Conservation (phyloP, 495 filamentous ascomycete species). For the Aspergillus ostianus region DNA sequence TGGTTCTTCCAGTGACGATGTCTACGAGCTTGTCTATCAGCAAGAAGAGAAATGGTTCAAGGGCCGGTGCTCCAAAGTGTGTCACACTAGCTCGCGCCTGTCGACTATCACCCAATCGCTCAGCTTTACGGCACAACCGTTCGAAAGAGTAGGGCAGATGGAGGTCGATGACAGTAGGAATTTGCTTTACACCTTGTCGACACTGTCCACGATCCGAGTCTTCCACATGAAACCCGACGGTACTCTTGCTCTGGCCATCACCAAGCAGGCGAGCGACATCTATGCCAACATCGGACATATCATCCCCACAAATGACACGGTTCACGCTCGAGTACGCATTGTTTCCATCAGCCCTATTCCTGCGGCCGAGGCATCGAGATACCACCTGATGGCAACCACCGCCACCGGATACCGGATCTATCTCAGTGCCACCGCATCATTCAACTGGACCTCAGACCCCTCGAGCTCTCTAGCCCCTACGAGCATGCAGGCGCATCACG, state of each 20-base stretch:
- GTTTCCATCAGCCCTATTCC: slow-evolving; percentile 83
- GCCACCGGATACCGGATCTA: slow-evolving; percentile 88
- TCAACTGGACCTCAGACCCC: slow-evolving; percentile 59
- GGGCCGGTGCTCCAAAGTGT: slow-evolving; percentile 74
- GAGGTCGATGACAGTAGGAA: slow-evolving; percentile 83
- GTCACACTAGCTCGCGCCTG: slow-evolving; percentile 79
- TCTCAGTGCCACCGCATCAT: slow-evolving; percentile 81
- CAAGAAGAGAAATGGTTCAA: slow-evolving; percentile 96
- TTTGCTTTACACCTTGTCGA: slow-evolving; percentile 88
- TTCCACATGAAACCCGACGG: slow-evolving; percentile 70
- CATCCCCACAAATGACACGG: slow-evolving; percentile 61
- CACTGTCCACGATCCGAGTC: slow-evolving; percentile 75
- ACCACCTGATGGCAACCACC: slow-evolving; percentile 89
- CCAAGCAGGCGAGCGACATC: slow-evolving; percentile 51
- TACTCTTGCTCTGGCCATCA: slow-evolving; percentile 54
- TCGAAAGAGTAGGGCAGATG: slow-evolving; percentile 70
- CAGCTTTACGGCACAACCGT: slow-evolving; percentile 49
- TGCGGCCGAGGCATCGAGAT: slow-evolving; percentile 71
- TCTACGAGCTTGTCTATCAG: slow-evolving; percentile 93
- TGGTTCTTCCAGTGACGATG: slow-evolving; percentile 74
- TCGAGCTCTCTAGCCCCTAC: slow-evolving; percentile 65
- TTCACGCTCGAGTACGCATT: slow-evolving; percentile 66
- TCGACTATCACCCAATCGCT: slow-evolving; percentile 62
- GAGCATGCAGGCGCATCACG: slow-evolving; percentile 94
- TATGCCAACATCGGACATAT: slow-evolving; percentile 76